A percentile compares a stretch with the other conserved stretches of the same genome.
Conservation (phyloP, 2,329 filamentous ascomycete genomes). For the Ceratocystis diversiconidia region DNA sequence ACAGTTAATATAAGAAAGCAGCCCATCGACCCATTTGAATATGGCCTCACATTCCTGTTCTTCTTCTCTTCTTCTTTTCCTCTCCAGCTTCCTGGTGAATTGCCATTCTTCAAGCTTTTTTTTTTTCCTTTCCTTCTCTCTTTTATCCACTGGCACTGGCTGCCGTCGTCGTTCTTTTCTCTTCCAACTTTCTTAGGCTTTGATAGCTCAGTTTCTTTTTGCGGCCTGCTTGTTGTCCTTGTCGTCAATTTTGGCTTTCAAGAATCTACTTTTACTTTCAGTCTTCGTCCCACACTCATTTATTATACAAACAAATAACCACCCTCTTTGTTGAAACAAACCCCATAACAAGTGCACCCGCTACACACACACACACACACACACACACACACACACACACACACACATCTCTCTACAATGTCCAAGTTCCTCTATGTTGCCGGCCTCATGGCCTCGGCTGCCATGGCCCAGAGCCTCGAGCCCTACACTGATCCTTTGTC, state of each 20-base stretch:
- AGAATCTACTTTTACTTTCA: neutral
- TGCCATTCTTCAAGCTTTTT: neutral
- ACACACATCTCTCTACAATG: slow-evolving; percentile 4
- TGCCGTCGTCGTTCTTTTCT: slow-evolving; percentile 14
- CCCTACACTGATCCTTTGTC: slow-evolving; percentile 31
- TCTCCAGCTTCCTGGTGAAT: slow-evolving; percentile 13
- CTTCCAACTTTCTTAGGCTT: neutral
- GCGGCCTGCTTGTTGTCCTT: neutral
- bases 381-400: neutral
- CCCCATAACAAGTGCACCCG: neutral
- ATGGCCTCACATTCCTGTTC: neutral
- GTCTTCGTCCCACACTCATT: neutral
- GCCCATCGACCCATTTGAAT: neutral
- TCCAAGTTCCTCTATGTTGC: slow-evolving; percentile 10
- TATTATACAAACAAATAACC: neutral
- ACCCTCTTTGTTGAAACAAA: neutral
- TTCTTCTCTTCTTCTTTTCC: slow-evolving; percentile 1
- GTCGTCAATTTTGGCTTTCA: neutral
- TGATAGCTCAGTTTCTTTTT: neutral
- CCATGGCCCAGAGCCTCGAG: slow-evolving; percentile 9
- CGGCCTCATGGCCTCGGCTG: slow-evolving; percentile 11
- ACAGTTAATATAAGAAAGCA: neutral
- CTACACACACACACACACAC: neutral
- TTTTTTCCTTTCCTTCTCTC: slow-evolving; percentile 3
- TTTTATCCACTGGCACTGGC: slow-evolving; percentile 14